Evolutionary conservation across 495 filamentous ascomycete species (phyloP), one percentile per base, ranked within the genome.

Genomic region (Staphylotrichum longicolle): DNA sequence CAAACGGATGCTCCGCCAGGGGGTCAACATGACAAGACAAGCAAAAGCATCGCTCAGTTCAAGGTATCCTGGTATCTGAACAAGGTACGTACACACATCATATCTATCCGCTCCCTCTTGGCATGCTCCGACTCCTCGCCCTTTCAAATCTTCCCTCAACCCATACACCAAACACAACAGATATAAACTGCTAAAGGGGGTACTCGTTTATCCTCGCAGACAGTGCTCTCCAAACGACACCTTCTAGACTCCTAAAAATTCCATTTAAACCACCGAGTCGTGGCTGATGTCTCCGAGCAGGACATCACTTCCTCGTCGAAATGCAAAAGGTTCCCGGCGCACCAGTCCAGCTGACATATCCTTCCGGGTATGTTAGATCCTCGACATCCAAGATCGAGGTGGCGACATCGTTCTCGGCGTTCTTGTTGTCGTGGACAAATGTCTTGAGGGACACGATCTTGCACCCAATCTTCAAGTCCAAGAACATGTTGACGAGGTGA

Each of bases 391-490:
- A 78, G 55, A 93, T 83, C 41, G 81, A 77, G 66, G 92, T 93
- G 62, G 86, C 86, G 37, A 91, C 88, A 44, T 88, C 88, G 58
- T 78, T 76, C 54, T 72, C 66, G 44, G 73, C 74, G 56, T 73
- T 73, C 62, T 75, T 77, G 63, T 75, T 75, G 61, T 78, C 77
- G 60, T 76, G 73, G 32, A 80, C 75, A 63, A 78, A 80, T 34
- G 71, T 73, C 68, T 78, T 78, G 46, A 78, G 74, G 61, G 76
- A 71, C 30, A 98, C 86, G 60, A 98, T 88, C 72, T 88, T 85
- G 70, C 89, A 89, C 34, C 95, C 95, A 53, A 91, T 86, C 74
- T 96, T 97, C 66, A 97, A 82, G 70, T 98, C 94, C 62, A 98
- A 74, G 70, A 98, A 98, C 77, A 96, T 89, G 63, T 89, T 87